Evolutionary conservation across 1,139 yeast species (phyloP).

Genomic region (Blastobotrys proliferans): DNA sequence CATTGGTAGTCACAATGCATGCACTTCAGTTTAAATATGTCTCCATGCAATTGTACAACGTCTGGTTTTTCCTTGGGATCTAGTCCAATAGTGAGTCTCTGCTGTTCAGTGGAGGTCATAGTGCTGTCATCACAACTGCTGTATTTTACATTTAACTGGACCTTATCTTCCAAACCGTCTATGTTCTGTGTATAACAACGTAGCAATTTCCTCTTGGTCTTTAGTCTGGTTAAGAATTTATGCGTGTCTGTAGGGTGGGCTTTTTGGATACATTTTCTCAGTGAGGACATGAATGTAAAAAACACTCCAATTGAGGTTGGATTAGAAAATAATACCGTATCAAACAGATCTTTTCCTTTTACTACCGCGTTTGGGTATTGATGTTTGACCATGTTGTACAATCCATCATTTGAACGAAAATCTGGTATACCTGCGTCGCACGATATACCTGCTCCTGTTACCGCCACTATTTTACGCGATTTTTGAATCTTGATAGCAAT

Average conservation of each 20-base stretch:
- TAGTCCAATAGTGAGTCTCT: constrained; percentile 10
- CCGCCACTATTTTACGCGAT: constrained; percentile 28
- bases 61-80: constrained; percentile 35
- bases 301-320: constrained; percentile 60
- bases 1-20: constrained; percentile 58
- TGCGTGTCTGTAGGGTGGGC: constrained; percentile 88
- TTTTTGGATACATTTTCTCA: constrained; percentile 55
- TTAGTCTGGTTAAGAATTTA: constrained; percentile 61
- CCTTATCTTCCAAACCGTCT: constrained; percentile 55
- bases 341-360: constrained; percentile 87
- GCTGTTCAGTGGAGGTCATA: no score
- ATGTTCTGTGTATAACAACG: constrained; percentile 85
- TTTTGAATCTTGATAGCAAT: constrained; percentile 26
- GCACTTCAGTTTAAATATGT: constrained; percentile 69
- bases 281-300: constrained; percentile 74
- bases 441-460: constrained; percentile 95
- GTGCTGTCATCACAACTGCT: no score
- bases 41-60: constrained; percentile 89
- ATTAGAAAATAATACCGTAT: constrained; percentile 71
- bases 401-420: constrained; percentile 78
- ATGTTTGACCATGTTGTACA: constrained; percentile 67
- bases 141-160: no score
- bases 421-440: constrained; percentile 98
- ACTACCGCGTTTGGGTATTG: constrained; percentile 59
- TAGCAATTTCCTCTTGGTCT: constrained; percentile 62